A percentile compares a stretch with the other conserved stretches of the same genome.
Conservation (phyloP, 768 basidiomycete species). For the Pleurotus sapidus region DNA sequence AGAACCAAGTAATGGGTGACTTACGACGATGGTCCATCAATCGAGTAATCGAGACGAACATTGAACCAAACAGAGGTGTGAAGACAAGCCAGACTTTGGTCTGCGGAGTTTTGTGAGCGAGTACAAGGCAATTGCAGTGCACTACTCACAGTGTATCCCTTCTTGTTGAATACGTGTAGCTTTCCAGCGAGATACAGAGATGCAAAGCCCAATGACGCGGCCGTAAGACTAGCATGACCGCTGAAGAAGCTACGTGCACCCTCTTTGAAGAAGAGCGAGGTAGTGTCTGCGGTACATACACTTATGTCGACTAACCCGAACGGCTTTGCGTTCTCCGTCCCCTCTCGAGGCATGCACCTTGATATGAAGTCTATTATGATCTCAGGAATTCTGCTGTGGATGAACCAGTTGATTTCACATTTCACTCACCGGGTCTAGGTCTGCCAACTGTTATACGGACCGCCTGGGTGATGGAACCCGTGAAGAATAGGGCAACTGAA, state of each 20-base stretch:
- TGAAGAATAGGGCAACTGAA: constrained; percentile 11
- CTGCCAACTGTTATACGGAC: constrained; percentile 17
- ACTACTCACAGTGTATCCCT: constrained; percentile 14
- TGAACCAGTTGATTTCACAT: neutral
- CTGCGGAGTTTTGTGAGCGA: constrained; percentile 7
- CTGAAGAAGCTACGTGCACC: constrained; percentile 25
- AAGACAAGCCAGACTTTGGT: constrained; percentile 21
- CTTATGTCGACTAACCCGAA: constrained; percentile 21
- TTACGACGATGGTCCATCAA: constrained; percentile 19
- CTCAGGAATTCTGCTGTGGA: no score
- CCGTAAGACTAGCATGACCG: constrained; percentile 22
- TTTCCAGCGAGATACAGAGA: constrained; percentile 21
- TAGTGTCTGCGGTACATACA: constrained; percentile 17
- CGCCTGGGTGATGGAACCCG: constrained; percentile 15
- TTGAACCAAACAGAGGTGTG: constrained; percentile 16
- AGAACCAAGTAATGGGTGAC: neutral
- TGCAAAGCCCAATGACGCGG: constrained; percentile 15
- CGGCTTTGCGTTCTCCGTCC: constrained; percentile 14
- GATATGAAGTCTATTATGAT: constrained; percentile 17
- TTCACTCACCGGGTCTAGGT: constrained; percentile 18
- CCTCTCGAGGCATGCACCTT: constrained; percentile 17
- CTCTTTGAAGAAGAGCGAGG: constrained; percentile 17
- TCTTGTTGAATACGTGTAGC: constrained; percentile 18
- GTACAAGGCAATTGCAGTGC: neutral
- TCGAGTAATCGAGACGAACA: constrained; percentile 21